These are phyloP conservation scores for Harringtonia lauricola DNA, from an alignment of 2,329 filamentous ascomycete species.

Conservation along the genomic window DNA sequence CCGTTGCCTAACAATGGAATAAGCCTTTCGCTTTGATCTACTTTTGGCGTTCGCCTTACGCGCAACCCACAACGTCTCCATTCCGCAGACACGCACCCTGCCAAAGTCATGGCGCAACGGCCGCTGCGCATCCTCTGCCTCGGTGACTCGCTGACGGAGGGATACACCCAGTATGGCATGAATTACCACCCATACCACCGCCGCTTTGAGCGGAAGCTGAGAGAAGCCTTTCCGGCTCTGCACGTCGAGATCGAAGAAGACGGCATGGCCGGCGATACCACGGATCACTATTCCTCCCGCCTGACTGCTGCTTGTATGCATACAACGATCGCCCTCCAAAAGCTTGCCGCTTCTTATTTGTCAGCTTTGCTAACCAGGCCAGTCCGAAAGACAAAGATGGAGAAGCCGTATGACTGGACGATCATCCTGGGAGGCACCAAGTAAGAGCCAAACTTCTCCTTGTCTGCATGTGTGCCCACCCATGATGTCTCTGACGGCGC, in stretches of 20 bases:
- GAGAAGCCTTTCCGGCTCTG: slow-evolving; percentile 29
- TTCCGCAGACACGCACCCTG: too few species aligned
- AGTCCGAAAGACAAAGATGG: not conserved
- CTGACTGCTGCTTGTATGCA: slow-evolving; percentile 15
- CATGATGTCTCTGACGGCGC: too few species aligned
- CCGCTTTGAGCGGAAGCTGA: slow-evolving; percentile 29
- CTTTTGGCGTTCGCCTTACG: too few species aligned
- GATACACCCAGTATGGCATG: slow-evolving; percentile 33
- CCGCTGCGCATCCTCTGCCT: slow-evolving; percentile 49
- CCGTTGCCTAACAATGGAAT: too few species aligned
- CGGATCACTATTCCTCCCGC: slow-evolving; percentile 13
- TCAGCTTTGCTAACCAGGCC: not conserved
- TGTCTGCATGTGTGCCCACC: too few species aligned
- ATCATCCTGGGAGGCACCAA: slow-evolving; percentile 56
- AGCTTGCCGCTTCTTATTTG: not conserved
- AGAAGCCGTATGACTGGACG: slow-evolving; percentile 42
- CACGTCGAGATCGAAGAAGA: slow-evolving; percentile 17
- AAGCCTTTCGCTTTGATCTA: too few species aligned
- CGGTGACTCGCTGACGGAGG: slow-evolving; percentile 52
- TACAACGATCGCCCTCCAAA: not conserved
- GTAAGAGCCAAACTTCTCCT: slow-evolving; percentile 3
- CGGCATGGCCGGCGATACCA: slow-evolving; percentile 17
- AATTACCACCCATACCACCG: slow-evolving; percentile 41
- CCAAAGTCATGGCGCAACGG: slow-evolving; percentile 7
- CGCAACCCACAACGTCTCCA: not conserved